Conservation (phyloP, 495 filamentous ascomycete genomes). For the Entonaema liquescens region DNA sequence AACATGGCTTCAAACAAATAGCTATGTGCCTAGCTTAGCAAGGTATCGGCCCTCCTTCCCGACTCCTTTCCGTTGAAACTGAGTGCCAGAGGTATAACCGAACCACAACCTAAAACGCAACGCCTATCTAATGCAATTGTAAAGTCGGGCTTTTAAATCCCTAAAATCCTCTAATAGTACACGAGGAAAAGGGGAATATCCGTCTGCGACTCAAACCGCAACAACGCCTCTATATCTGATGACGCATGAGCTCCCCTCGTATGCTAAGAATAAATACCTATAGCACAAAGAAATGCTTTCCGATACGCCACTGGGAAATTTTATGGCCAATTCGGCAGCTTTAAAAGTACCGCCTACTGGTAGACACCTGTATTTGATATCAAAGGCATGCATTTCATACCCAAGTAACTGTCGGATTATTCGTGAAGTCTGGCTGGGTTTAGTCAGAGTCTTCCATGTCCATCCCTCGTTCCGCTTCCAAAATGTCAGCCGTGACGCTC, state of each 20-base stretch:
- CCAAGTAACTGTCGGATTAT: not conserved
- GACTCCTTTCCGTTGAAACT: conserved; percentile 13
- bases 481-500: conserved; percentile 47
- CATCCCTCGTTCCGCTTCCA: conserved; percentile 49
- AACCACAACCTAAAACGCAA: conserved; percentile 26
- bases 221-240: conserved; percentile 35
- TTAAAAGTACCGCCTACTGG: not conserved
- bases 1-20: conserved; percentile 5
- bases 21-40: conserved; percentile 11
- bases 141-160: not conserved
- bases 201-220: conserved; percentile 16
- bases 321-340: not conserved
- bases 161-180: conserved; percentile 35
- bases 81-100: conserved; percentile 22
- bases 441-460: conserved; percentile 50
- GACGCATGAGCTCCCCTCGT: conserved; percentile 3
- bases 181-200: conserved; percentile 17
- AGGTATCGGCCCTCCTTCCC: conserved; percentile 36
- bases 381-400: not conserved
- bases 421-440: not conserved
- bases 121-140: conserved; percentile 48
- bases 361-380: conserved; percentile 1
- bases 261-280: conserved; percentile 18
- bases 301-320: conserved; percentile 22
- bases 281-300: conserved; percentile 13